A percentile compares a stretch with the other conserved stretches of the same genome.
Evolutionary conservation across 108 stramenopile genomes (phyloP).

Genomic region (Schizochytrium sp.): DNA sequence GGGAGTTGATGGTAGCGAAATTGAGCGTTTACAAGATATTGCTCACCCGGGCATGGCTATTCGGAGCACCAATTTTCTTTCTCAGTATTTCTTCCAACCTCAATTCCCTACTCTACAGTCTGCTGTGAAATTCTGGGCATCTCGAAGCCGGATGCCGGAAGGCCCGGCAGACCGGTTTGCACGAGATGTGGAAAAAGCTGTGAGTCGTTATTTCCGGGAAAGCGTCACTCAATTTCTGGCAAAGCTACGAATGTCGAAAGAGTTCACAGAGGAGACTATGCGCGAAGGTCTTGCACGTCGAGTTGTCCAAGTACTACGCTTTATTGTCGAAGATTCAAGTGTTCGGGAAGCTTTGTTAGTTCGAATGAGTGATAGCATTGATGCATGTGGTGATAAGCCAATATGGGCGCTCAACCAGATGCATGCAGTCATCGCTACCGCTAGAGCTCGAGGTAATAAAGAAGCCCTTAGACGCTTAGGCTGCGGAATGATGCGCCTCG

Average conservation of each 20-base stretch:
- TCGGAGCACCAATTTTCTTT: not conserved
- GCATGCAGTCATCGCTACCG: not conserved
- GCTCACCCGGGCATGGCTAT: not conserved
- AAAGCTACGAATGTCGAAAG: slow-evolving; percentile 41
- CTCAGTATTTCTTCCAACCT: not conserved
- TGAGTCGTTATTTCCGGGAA: not conserved
- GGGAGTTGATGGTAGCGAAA: not conserved
- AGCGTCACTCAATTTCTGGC: slow-evolving; percentile 29
- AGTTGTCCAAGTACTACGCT: not conserved
- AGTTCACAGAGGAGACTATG: slow-evolving; percentile 2
- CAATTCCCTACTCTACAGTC: not conserved
- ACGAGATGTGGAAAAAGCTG: not conserved
- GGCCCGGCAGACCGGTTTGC: not conserved
- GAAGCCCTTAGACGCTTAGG: not conserved
- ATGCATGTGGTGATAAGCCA: slow-evolving; percentile 20
- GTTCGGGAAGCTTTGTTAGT: not conserved
- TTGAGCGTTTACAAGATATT: not conserved
- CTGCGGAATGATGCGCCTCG: slow-evolving; percentile 19
- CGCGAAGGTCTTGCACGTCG: slow-evolving; percentile 37
- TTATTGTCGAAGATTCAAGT: not conserved
- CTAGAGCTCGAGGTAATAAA: not conserved
- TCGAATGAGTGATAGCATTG: slow-evolving; percentile 19
- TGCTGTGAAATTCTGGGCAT: slow-evolving; percentile 26
- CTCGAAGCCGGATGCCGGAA: not conserved
- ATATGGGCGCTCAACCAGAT: slow-evolving; percentile 39